Base-by-base conservation (phyloP, 306 rosid species). In the Sphenostylis stenocarpa region DNA sequence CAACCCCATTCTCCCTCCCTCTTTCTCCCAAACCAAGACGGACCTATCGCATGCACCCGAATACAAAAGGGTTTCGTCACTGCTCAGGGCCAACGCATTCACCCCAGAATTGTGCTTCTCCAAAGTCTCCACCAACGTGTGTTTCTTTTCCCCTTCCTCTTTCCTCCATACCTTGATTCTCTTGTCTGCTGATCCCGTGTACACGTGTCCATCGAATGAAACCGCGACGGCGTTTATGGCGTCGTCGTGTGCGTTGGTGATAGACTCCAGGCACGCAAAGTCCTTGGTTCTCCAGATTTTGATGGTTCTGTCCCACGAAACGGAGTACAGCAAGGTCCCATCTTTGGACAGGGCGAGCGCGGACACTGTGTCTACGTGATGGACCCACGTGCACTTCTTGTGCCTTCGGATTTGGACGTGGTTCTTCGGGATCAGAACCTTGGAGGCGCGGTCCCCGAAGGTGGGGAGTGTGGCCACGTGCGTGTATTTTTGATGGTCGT, bases 11-110 rank as follows among this genome's bases (percentile, higher is more conserved):
- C 41, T 48, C 2, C 85, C 88, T 7, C 52, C 81, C 0, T 39
- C 76, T 67, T 75, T 90, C 70, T 88, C 92, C 99, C 99, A 95
- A 16, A 92, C 97, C 81, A 92, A 51, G 36, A 95, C 79, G 3
- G 92, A 86, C 62, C 93, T 82, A 65, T 95, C 99, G 38, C 97
- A 83, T 7, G 97, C 99, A 13, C 97, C 99, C 0, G 97, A 92
- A 67, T 84, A 92, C 39, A 95, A 19, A 60, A 89, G 61, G 20
- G 70, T 64, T 43, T 92, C 92, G 44, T 89, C 92, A 6, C 67
- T 56, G 79, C 91, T 87, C 19, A 95, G 63, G 44, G 92, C 99
- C 80, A 92, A 76, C 0, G 97, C 97, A 74, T 95, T 95, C 0
- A 95, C 76, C 62, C 96, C 99, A 0, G 97, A 92, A 1, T 88